Conservation (phyloP, 257 asterid species). For the Scutellaria barbata region DNA sequence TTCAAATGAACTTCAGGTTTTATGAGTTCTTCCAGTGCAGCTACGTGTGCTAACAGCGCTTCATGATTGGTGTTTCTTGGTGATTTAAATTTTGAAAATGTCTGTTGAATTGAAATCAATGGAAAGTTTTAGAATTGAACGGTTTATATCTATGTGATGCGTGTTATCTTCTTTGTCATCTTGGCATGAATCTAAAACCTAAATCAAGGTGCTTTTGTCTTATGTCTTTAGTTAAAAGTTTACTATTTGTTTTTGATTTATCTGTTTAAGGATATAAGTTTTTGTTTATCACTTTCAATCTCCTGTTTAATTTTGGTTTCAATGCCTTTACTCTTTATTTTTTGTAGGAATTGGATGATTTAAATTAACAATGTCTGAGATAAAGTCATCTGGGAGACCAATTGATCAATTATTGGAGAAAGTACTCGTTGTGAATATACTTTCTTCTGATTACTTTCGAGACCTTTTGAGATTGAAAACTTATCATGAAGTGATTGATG, state of each 20-base stretch:
- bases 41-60: neutral
- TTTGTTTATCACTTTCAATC: neutral
- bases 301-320: neutral
- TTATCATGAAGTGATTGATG: conserved; percentile 88
- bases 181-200: neutral
- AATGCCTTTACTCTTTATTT: neutral
- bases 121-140: neutral
- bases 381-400: conserved; percentile 73
- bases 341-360: conserved; percentile 27
- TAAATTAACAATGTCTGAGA: conserved; percentile 61
- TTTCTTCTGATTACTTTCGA: conserved; percentile 86
- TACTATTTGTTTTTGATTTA: neutral
- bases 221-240: neutral
- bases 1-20: neutral
- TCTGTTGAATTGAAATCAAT: neutral
- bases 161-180: neutral
- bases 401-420: conserved; percentile 79
- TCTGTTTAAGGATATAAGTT: neutral
- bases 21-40: neutral
- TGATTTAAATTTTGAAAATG: neutral
- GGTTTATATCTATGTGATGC: neutral
- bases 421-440: conserved; percentile 82
- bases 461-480: conserved; percentile 78
- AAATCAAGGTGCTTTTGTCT: neutral
- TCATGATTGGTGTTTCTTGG: neutral